Evolutionary conservation across 805 yeast species (phyloP), one percentile per base, ranked within the genome.

Genomic region (Teunomyces aglyptinius): DNA sequence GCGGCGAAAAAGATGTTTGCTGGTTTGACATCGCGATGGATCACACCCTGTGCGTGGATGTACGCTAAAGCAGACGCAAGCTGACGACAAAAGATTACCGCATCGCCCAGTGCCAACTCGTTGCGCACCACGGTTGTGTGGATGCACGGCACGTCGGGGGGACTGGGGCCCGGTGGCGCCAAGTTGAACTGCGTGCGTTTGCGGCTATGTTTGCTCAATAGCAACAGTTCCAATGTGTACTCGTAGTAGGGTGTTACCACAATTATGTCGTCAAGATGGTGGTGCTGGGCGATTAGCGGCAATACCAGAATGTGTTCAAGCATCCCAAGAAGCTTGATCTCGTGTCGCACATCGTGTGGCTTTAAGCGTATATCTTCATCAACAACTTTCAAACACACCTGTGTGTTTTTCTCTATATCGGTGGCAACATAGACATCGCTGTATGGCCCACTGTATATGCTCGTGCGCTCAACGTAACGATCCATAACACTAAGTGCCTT

Each of bases 21-120:
- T 1, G 75, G 74, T 50, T 72, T 72, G 43, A 72, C 53, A 50
- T 72, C 77, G 15, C 77, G 61, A 50, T 72, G 77, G 12, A 72
- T 70, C 5, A 72, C 59, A 1, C 67, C 65, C 8, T 59, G 52
- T 10, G 44, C 44, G 49, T 72, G 76, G 31, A 72, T 46, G 47
- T 56, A 63, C 22, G 38, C 39, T 15, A 71, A 52, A 1, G 67
- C 67, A 6, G 44, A 55, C 2, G 58, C 54, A 32, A 69, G 44
- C 19, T 53, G 15, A 10, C 16, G 31, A 22, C 31, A 27, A 15
- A 39, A 39, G 22, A 6, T 15, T 12, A 5, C 13, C 7, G 54
- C 31, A 28, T 35, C 6, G 15, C 6, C 41, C 46, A 42, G 41
- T 8, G 48, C 38, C 28, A 40, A 19, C 13, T 36, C 45, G 26